Evolutionary conservation across 768 basidiomycete genomes (phyloP), one percentile per base, ranked within the genome.

Genomic region (Trametes cubensis): DNA sequence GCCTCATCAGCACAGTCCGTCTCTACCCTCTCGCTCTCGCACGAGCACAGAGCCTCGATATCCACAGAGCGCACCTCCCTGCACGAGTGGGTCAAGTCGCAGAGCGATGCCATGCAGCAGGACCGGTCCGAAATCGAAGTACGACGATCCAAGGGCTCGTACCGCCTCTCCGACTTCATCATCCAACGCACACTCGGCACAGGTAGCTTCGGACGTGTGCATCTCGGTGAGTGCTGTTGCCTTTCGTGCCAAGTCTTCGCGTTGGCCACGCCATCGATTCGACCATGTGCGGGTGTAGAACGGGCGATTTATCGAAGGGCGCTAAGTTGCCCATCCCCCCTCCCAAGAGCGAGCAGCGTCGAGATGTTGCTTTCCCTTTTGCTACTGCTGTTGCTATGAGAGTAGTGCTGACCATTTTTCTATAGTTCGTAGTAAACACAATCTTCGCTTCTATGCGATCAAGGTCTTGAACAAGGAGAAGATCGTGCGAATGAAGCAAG

Each of bases 171-270:
- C 45, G 92, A 94, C 71, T 94, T 94, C 66, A 83, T 86, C 65
- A 87, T 94, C 64, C 87, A 90, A 67, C 80, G 92, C 26, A 94
- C 90, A 15, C 74, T 94, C 53, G 96, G 97, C 0, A 98, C 95
- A 1, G 97, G 97, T 0, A 97, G 94, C 71, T 98, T 99, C 74
- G 97, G 97, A 1, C 85, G 95, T n/a, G 97, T 99, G 0, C 92
- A 94, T 75, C 79, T 94, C 42, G 92, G 92, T 92, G 71, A 55
- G 76, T 68, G 28, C 11, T 34, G 26, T 30, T 1, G 21, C 48
- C 14, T 53, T 13, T 30, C 28, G 4, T 13, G 15, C 28, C 10
- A 2, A n/a, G 39, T 38, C 20, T 40, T 11, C 56, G 51, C 34
- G 21, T 53, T 46, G 15, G 7, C 15, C 17, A 18, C n/a, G 17